phyloP scores from a whole-genome alignment of 2,329 filamentous ascomycete genomes.

The Talaromyces sp. region DNA sequence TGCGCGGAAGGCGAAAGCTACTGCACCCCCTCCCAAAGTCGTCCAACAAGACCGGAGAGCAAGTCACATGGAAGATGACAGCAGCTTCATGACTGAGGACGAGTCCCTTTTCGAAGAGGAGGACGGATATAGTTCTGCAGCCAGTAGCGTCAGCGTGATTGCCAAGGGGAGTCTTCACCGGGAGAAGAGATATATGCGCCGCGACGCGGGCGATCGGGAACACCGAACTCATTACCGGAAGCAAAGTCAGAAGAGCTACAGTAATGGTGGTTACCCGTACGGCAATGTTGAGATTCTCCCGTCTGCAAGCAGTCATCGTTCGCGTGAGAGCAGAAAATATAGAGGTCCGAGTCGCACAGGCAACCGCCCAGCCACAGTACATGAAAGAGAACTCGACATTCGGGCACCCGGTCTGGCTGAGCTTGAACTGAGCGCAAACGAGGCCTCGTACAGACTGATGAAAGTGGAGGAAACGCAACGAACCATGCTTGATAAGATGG shows the following conservation, averaged over 20 bases:
- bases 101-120: constrained; percentile 30
- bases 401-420: constrained; percentile 1
- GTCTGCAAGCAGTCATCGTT: constrained; percentile 22
- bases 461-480: constrained; percentile 8
- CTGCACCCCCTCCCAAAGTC: constrained; percentile 10
- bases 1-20: not conserved
- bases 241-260: constrained; percentile 21
- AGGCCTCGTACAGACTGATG: constrained; percentile 2
- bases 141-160: constrained; percentile 28
- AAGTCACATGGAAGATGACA: constrained; percentile 24
- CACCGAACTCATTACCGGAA: constrained; percentile 33
- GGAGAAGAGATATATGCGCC: constrained; percentile 24
- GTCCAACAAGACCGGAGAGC: constrained; percentile 12
- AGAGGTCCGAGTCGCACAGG: not conserved
- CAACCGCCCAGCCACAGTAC: constrained; percentile 1
- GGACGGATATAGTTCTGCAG: constrained; percentile 26
- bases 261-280: constrained; percentile 19
- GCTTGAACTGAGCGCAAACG: not conserved
- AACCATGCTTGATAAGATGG: not conserved
- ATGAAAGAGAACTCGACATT: not conserved
- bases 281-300: constrained; percentile 29
- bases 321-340: not conserved
- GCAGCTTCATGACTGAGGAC: constrained; percentile 33
- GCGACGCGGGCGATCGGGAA: constrained; percentile 21
- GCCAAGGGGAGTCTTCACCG: constrained; percentile 27